Percentiles rank a stretch among this genome's conserved stretches.
Evolutionary conservation across 1,284 basidiomycete species (phyloP).

Genomic region (Dichomitus squalens): DNA sequence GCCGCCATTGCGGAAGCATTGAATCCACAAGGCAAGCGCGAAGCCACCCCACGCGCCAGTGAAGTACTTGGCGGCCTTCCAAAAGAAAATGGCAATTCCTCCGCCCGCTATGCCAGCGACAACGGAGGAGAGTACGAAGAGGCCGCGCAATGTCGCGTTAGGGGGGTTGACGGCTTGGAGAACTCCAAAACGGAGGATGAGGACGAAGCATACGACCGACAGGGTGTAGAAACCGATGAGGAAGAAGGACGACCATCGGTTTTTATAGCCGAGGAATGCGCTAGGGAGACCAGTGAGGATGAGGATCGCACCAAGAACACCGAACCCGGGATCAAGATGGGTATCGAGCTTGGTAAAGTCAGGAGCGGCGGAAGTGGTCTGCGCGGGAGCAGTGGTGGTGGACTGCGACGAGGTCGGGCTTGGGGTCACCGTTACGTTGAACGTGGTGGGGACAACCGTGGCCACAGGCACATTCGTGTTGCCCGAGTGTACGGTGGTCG

Average conservation of each 20-base stretch:
- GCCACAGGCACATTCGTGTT: conserved; percentile 49
- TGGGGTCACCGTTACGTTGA: conserved; percentile 53
- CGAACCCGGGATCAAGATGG: conserved; percentile 85
- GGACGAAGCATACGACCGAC: conserved; percentile 82
- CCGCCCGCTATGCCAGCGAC: conserved; percentile 86
- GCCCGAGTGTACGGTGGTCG: conserved; percentile 49
- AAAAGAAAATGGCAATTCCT: conserved; percentile 86
- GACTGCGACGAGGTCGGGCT: conserved; percentile 34
- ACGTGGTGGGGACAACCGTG: conserved; percentile 55
- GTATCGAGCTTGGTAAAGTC: conserved; percentile 68
- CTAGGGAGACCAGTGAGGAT: conserved; percentile 90
- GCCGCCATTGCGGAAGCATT: conserved; percentile 83
- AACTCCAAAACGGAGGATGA: conserved; percentile 91
- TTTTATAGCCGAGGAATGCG: conserved; percentile 91
- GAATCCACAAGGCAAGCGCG: conserved; percentile 83
- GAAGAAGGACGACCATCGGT: conserved; percentile 95
- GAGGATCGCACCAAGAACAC: conserved; percentile 85
- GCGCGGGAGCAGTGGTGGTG: conserved; percentile 41
- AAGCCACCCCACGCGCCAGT: conserved; percentile 92
- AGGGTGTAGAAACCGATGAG: conserved; percentile 89
- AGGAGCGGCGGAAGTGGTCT: conserved; percentile 51
- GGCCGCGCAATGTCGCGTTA: conserved; percentile 74
- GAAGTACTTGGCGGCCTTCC: conserved; percentile 84
- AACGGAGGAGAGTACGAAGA: conserved; percentile 84
- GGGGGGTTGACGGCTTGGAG: conserved; percentile 83